Evolutionary conservation across 345 rosid genomes (phyloP), one percentile per base, ranked within the genome.

Genomic region (Arabidopsis suecica): DNA sequence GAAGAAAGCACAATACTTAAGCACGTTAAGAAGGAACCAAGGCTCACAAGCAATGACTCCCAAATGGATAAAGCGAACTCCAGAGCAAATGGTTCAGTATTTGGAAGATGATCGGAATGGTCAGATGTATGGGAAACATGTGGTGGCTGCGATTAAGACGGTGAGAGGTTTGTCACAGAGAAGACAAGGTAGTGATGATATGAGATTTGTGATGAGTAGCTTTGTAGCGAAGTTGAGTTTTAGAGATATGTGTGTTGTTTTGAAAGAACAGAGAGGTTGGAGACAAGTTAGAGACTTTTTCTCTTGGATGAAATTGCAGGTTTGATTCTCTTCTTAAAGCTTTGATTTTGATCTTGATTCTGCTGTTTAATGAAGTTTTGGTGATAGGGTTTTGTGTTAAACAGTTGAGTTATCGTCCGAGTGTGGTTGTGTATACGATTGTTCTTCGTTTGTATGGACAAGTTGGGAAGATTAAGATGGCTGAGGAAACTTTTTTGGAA

Each of bases 231-330:
- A 87, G 82, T 61, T 93, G 57, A 89, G 68, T 61, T 93, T 93
- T 64, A 86, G 86, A 75, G 98, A 91, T 47, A 93, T 93, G 97
- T 93, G 98, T 64, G 90, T 88, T 41, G 97, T 93, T 67, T 73
- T 93, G 81, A 93, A 89, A 80, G 97, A 86, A 66, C 97, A 89
- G 76, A 89, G 80, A 73, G 84, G 88, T 12, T 93, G 98, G 98
- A 84, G 84, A 49, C 94, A 93, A 83, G 97, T 77, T 32, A 72
- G 85, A 54, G 94, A 91, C 60, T 88, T 91, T 78, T 93, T 93
- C 83, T 65, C 81, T 28, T 93, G 98, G 98, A 93, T 93, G 97
- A 91, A 93, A 78, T 79, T 93, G 80, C 98, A 91, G 96, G 97
- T 72, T 66, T 45, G 18, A 49, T 78, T 33, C 1, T 51, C 2